phyloP scores from a whole-genome alignment of 2,329 filamentous ascomycete species.

The Venturia aucupariae region DNA sequence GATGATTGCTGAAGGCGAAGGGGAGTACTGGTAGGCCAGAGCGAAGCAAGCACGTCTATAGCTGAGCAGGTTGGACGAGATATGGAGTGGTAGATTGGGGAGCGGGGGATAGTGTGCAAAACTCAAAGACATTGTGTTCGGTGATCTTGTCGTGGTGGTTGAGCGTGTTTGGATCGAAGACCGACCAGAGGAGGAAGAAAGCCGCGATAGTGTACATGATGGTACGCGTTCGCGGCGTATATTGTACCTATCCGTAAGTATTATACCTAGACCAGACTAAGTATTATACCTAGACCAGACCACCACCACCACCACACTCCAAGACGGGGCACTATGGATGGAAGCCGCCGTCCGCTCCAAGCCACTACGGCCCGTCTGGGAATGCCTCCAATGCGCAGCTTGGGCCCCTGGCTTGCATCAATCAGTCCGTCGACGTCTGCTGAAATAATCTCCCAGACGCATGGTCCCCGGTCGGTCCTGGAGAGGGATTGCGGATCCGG shows the following conservation, averaged over 20 bases:
- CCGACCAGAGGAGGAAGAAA: background rate
- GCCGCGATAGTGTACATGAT: background rate
- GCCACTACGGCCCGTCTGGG: background rate
- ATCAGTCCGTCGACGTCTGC: background rate
- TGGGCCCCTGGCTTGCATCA: background rate
- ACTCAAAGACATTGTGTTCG: background rate
- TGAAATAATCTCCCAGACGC: background rate
- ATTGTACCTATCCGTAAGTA: too few relatives aligned
- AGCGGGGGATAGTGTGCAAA: too few relatives aligned
- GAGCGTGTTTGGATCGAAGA: background rate
- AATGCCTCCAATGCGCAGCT: background rate
- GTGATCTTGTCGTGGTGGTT: background rate
- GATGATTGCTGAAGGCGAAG: too few relatives aligned
- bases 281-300: too few relatives aligned
- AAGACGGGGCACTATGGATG: background rate
- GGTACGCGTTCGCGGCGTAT: background rate
- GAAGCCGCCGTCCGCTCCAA: slow-evolving; percentile 6
- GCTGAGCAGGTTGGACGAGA: background rate
- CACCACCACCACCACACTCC: background rate
- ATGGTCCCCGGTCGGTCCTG: background rate
- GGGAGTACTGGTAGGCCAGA: background rate
- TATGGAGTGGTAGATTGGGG: background rate
- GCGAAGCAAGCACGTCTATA: background rate
- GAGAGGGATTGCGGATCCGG: slow-evolving; percentile 2
- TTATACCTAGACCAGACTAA: too few relatives aligned